phyloP scores from a whole-genome alignment of 345 rosid species.

The Eucalyptus victrix region DNA sequence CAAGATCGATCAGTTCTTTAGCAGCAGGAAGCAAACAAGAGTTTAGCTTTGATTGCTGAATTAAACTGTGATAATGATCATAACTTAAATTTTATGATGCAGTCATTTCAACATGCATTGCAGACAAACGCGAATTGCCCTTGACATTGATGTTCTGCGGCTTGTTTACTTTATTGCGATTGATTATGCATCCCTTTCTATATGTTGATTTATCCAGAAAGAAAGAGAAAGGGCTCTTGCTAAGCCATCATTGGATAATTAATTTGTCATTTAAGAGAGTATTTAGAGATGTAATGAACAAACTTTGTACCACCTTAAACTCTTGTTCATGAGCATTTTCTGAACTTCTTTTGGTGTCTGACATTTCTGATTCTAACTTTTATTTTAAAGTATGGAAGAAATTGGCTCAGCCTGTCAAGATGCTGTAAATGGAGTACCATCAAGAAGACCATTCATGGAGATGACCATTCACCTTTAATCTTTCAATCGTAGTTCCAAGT shows the following conservation, averaged over 20 bases:
- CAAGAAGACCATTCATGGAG: constrained; percentile 62
- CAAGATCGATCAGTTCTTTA: neutral
- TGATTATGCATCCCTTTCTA: neutral
- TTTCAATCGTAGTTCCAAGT: too few relatives aligned
- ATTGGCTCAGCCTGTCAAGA: constrained; percentile 74
- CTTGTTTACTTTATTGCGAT: too few relatives aligned
- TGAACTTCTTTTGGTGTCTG: neutral
- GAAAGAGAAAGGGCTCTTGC: too few relatives aligned
- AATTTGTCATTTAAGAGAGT: too few relatives aligned
- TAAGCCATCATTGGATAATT: too few relatives aligned
- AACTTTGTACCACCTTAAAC: neutral
- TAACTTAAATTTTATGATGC: neutral
- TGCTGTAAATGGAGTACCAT: constrained; percentile 59
- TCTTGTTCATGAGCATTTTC: neutral
- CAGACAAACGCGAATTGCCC: too few relatives aligned
- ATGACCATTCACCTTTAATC: constrained; percentile 62
- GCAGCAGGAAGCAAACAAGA: neutral
- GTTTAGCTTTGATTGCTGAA: neutral
- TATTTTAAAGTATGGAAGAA: constrained; percentile 58
- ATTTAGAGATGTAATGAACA: too few relatives aligned
- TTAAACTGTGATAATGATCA: neutral
- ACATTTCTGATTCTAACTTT: neutral
- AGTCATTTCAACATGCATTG: neutral
- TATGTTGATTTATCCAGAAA: neutral
- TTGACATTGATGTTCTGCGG: too few relatives aligned